A percentile compares a stretch with the other conserved stretches of the same genome.
Conservation (phyloP, 331 rosid species). For the Prunus yedoensis region DNA sequence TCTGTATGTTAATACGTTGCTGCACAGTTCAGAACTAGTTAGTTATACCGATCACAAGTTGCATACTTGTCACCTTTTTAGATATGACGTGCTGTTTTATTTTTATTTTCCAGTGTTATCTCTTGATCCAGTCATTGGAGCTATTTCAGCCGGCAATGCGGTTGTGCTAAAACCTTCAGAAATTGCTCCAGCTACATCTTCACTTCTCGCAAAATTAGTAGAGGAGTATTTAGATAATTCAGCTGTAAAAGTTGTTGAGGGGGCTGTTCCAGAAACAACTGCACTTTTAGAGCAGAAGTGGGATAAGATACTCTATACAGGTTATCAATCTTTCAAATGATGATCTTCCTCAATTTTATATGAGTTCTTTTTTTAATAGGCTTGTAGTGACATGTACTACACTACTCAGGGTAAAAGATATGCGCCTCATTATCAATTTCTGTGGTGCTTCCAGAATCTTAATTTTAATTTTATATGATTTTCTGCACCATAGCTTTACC, state of each 20-base stretch:
- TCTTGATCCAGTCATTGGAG: slow-evolving; percentile 81
- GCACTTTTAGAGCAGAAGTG: slow-evolving; percentile 75
- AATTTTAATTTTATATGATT: no score
- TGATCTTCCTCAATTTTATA: not conserved
- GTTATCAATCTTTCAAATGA: slow-evolving; percentile 20
- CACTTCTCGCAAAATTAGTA: slow-evolving; percentile 46
- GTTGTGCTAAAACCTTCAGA: slow-evolving; percentile 87
- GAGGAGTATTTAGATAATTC: slow-evolving; percentile 57
- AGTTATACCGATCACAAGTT: not conserved
- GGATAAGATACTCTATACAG: slow-evolving; percentile 88
- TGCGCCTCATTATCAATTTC: no score
- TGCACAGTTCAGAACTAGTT: no score
- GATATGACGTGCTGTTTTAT: slow-evolving; percentile 9
- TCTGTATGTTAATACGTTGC: slow-evolving; percentile 46
- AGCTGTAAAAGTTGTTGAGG: slow-evolving; percentile 70
- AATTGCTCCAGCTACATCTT: slow-evolving; percentile 67
- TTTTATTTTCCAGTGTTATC: slow-evolving; percentile 59
- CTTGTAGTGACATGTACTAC: not conserved
- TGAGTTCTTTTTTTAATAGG: not conserved
- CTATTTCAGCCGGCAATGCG: slow-evolving; percentile 74
- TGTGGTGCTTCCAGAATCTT: no score
- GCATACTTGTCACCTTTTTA: not conserved
- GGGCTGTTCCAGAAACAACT: slow-evolving; percentile 75
- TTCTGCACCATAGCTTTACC: no score
- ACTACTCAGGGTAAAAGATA: not conserved